These are phyloP conservation scores for Globisporangium barbulae DNA, from an alignment of 352 stramenopile genomes.

Conservation along the genomic window DNA sequence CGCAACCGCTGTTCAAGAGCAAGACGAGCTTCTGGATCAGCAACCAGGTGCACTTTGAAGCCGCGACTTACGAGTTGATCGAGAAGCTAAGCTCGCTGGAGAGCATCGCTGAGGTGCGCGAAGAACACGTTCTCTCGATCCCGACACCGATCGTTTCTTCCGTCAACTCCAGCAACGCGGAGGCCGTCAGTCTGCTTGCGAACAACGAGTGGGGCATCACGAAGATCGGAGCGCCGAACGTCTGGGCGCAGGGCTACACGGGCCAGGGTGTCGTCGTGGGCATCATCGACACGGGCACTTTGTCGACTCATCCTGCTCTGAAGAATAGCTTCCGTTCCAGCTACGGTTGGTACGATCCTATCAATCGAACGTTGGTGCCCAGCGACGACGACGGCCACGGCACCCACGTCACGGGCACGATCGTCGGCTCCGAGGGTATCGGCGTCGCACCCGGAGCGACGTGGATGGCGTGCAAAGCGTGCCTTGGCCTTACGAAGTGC, in stretches of 20 bases:
- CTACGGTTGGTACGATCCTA: constrained; percentile 33
- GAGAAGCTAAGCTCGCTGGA: constrained; percentile 17
- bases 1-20: constrained; percentile 8
- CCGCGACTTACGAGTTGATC: constrained; percentile 16
- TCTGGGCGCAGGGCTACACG: constrained; percentile 28
- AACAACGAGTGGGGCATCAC: constrained; percentile 26
- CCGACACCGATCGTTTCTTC: background rate
- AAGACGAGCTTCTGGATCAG: constrained; percentile 17
- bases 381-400: constrained; percentile 27
- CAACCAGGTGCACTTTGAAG: constrained; percentile 20
- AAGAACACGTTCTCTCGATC: background rate
- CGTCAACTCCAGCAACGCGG: background rate
- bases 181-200: background rate
- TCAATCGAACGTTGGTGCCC: constrained; percentile 9
- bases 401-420: constrained; percentile 36
- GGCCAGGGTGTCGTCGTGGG: constrained; percentile 26
- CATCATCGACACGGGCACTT: constrained; percentile 32
- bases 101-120: constrained; percentile 3
- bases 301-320: constrained; percentile 24
- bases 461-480: constrained; percentile 35
- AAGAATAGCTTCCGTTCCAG: constrained; percentile 23
- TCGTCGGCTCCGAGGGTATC: constrained; percentile 27
- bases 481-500: constrained; percentile 11
- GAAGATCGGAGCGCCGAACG: constrained; percentile 22
- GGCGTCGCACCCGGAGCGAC: constrained; percentile 35